phyloP scores from a whole-genome alignment of 768 basidiomycete species.

The Coprinopsis strossmayeri region DNA sequence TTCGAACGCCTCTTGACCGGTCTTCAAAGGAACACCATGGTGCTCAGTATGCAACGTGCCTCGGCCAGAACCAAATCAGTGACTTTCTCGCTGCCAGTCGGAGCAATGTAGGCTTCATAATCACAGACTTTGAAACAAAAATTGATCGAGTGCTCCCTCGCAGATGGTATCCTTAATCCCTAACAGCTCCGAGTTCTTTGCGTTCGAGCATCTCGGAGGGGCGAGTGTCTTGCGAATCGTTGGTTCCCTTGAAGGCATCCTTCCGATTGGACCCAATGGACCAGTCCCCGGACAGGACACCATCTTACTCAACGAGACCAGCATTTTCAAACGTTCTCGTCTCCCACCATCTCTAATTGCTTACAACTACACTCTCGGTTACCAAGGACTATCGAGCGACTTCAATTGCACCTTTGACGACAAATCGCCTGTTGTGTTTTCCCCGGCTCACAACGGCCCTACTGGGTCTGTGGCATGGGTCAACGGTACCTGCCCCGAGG shows the following conservation, averaged over 20 bases:
- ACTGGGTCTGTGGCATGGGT: neutral
- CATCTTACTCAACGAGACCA: too few relatives aligned
- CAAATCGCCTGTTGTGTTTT: slow-evolving; percentile 3
- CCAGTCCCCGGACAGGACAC: slow-evolving; percentile 12
- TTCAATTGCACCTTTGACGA: slow-evolving; percentile 15
- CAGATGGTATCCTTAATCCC: slow-evolving; percentile 14
- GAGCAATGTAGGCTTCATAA: neutral
- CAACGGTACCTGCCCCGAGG: neutral
- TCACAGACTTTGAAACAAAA: neutral
- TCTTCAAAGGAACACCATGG: neutral
- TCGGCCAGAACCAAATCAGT: neutral
- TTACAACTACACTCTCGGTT: slow-evolving; percentile 18
- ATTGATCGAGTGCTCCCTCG: neutral
- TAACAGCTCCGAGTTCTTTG: slow-evolving; percentile 12
- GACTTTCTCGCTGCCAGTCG: neutral
- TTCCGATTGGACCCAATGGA: slow-evolving; percentile 19
- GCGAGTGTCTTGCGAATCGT: slow-evolving; percentile 16
- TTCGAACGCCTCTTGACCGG: neutral
- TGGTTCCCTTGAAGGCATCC: slow-evolving; percentile 17
- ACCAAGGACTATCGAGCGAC: slow-evolving; percentile 18
- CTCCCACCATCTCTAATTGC: slow-evolving; percentile 7
- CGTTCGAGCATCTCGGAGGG: slow-evolving; percentile 15
- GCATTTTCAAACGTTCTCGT: neutral
- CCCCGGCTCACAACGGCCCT: neutral
- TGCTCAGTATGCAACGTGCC: neutral